phyloP scores from a whole-genome alignment of 2,329 filamentous ascomycete genomes.

The Aspergillus candidus region DNA sequence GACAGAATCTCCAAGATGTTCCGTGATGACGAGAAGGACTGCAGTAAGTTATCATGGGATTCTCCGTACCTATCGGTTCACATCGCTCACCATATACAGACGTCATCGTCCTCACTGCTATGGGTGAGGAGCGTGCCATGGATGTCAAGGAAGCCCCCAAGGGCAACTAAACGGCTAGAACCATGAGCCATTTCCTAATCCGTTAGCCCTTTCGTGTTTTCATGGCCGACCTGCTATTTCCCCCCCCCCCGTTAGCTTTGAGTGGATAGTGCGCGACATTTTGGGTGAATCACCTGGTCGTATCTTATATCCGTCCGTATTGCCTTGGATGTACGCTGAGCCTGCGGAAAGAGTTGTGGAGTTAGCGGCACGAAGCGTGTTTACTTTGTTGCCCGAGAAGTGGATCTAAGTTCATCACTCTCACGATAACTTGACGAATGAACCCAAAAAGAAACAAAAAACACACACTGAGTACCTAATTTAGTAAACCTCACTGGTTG shows the following conservation, averaged over 20 bases:
- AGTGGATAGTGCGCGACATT: conserved; percentile 20
- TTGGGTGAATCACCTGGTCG: conserved; percentile 20
- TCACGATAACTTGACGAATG: conserved; percentile 36
- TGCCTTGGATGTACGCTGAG: conserved; percentile 32
- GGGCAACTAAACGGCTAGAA: conserved; percentile 17
- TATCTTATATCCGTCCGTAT: conserved; percentile 21
- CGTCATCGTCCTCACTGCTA: conserved; percentile 86
- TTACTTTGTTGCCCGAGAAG: conserved; percentile 19
- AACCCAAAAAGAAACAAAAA: conserved; percentile 18
- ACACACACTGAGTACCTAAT: neutral
- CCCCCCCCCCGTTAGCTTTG: conserved; percentile 22
- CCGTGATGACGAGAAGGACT: conserved; percentile 79
- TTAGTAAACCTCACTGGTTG: too few species aligned
- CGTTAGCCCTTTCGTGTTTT: conserved; percentile 26
- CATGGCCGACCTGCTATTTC: conserved; percentile 20
- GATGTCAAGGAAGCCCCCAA: conserved; percentile 85
- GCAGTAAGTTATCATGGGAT: conserved; percentile 60
- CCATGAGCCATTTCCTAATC: conserved; percentile 22
- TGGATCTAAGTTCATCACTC: conserved; percentile 30
- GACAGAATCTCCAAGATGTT: conserved; percentile 80
- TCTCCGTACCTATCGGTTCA: neutral
- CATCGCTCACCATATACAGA: conserved; percentile 49
- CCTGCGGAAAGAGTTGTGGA: conserved; percentile 26
- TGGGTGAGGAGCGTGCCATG: conserved; percentile 90
- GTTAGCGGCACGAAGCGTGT: conserved; percentile 30